A percentile compares a stretch with the other conserved stretches of the same genome.
These are phyloP conservation scores for Lepidium aucheri DNA, from an alignment of 345 rosid species.

Conservation along the genomic window DNA sequence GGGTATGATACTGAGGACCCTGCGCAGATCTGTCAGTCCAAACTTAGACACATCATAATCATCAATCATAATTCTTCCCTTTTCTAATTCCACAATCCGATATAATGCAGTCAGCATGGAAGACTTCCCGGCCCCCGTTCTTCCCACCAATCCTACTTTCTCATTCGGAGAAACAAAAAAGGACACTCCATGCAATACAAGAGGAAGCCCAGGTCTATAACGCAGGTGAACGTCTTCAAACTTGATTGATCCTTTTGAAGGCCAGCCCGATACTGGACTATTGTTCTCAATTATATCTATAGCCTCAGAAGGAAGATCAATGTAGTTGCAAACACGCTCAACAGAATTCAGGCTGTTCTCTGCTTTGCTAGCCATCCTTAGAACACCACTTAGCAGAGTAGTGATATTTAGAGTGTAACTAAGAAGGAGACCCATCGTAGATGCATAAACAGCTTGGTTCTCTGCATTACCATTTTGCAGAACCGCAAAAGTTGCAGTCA, in stretches of 20 bases:
- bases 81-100: slow-evolving; percentile 80
- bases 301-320: slow-evolving; percentile 88
- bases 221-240: slow-evolving; percentile 82
- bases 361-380: slow-evolving; percentile 84
- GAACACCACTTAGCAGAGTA: slow-evolving; percentile 59
- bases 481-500: slow-evolving; percentile 83
- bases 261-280: slow-evolving; percentile 82
- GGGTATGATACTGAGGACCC: slow-evolving; percentile 79
- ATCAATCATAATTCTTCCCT: slow-evolving; percentile 71
- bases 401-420: slow-evolving; percentile 84
- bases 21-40: slow-evolving; percentile 70
- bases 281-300: slow-evolving; percentile 46
- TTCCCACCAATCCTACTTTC: slow-evolving; percentile 90
- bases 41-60: slow-evolving; percentile 51
- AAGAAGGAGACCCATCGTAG: slow-evolving; percentile 91
- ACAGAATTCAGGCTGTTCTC: slow-evolving; percentile 95
- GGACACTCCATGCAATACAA: slow-evolving; percentile 72
- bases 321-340: slow-evolving; percentile 79
- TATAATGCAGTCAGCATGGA: slow-evolving; percentile 88
- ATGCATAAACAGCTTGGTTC: slow-evolving; percentile 61
- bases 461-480: slow-evolving; percentile 59
- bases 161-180: slow-evolving; percentile 55
- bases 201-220: slow-evolving; percentile 91
- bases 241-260: slow-evolving; percentile 61
- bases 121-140: slow-evolving; percentile 97